Evolutionary conservation across 2,329 filamentous ascomycete species (phyloP).

Genomic region (Sclerotiophoma versabilis): DNA sequence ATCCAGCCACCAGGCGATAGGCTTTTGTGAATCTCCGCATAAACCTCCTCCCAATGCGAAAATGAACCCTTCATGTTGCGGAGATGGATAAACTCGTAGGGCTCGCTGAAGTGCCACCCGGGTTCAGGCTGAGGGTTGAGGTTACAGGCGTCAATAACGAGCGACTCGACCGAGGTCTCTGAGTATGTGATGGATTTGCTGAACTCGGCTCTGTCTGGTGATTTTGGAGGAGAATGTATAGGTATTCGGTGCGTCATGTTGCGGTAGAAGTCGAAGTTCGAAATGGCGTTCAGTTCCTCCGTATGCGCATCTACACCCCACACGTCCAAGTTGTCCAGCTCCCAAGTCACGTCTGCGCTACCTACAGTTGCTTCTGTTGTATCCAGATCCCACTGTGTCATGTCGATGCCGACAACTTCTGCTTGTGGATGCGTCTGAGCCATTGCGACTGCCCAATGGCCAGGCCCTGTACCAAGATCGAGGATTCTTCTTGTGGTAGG

Average conservation of each 20-base stretch:
- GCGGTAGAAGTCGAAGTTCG: constrained; percentile 35
- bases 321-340: constrained; percentile 49
- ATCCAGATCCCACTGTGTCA: constrained; percentile 59
- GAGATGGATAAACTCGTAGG: constrained; percentile 59
- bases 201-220: constrained; percentile 6
- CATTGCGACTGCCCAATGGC: constrained; percentile 59
- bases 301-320: constrained; percentile 38
- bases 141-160: constrained; percentile 32
- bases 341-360: constrained; percentile 41
- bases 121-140: constrained; percentile 33
- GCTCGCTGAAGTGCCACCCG: constrained; percentile 57
- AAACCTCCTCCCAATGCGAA: constrained; percentile 55
- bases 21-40: constrained; percentile 55
- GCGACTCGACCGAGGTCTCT: constrained; percentile 27
- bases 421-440: constrained; percentile 53
- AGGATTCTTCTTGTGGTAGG: constrained; percentile 40
- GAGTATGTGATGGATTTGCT: constrained; percentile 13
- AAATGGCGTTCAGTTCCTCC: constrained; percentile 33
- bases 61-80: constrained; percentile 58
- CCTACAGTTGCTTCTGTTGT: constrained; percentile 52
- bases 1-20: constrained; percentile 56
- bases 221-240: constrained; percentile 21
- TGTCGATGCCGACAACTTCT: constrained; percentile 59
- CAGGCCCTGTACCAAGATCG: constrained; percentile 58
- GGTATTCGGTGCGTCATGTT: constrained; percentile 31